Evolutionary conservation across 1,139 yeast species (phyloP).

Genomic region (Yamadazyma conglobata): DNA sequence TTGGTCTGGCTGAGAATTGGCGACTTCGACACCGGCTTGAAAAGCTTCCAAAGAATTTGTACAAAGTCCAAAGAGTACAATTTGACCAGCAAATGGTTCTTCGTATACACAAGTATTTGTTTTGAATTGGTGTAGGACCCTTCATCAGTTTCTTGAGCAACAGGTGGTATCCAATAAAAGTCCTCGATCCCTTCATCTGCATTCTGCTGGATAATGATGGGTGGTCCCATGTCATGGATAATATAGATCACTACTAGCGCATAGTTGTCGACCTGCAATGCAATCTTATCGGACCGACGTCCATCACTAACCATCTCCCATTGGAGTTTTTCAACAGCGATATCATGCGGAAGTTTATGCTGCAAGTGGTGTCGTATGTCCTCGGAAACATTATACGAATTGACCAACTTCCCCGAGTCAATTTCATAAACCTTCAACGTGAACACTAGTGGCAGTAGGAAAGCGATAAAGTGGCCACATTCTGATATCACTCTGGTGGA

Average conservation of each 20-base stretch:
- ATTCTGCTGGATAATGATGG: conserved; percentile 29
- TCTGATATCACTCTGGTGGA: conserved; percentile 4
- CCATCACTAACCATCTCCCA: conserved; percentile 27
- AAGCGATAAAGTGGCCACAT: conserved; percentile 11
- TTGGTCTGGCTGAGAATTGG: conserved; percentile 13
- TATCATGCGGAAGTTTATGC: neutral
- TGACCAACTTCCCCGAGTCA: conserved; percentile 5
- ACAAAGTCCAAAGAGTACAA: conserved; percentile 40
- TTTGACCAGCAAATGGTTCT: conserved; percentile 24
- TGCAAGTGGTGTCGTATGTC: conserved; percentile 5
- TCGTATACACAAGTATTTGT: conserved; percentile 34
- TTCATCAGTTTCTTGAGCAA: conserved; percentile 8
- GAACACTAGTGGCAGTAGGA: conserved; percentile 5
- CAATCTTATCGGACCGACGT: conserved; percentile 22
- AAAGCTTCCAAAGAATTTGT: conserved; percentile 28
- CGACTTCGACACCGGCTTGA: conserved; percentile 19
- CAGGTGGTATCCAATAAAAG: conserved; percentile 36
- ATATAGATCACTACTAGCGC: conserved; percentile 24
- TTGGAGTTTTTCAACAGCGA: conserved; percentile 13
- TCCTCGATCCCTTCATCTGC: conserved; percentile 27
- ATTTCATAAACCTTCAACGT: conserved; percentile 11
- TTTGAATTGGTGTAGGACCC: conserved; percentile 34
- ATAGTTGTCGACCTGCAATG: conserved; percentile 21
- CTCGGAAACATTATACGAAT: conserved; percentile 12
- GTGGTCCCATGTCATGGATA: conserved; percentile 20